Evolutionary conservation across 306 rosid species (phyloP).

Genomic region (Sesbania bispinosa): DNA sequence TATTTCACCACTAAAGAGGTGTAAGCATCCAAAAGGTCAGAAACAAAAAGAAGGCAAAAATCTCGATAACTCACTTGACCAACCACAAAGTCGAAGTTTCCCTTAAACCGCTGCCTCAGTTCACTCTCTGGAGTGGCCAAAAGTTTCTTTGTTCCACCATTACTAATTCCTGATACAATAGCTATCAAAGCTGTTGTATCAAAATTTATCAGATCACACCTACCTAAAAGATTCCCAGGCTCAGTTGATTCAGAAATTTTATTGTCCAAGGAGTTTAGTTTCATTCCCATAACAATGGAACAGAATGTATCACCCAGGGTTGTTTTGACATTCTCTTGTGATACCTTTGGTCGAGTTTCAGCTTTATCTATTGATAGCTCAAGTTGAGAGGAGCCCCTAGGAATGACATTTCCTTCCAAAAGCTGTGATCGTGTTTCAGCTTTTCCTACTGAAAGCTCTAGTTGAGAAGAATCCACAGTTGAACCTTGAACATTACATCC

Average conservation of each 20-base stretch:
- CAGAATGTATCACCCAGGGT: constrained; percentile 42
- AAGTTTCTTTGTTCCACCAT: constrained; percentile 62
- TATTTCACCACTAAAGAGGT: neutral
- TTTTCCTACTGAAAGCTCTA: constrained; percentile 29
- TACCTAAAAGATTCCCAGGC: constrained; percentile 20
- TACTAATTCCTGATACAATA: constrained; percentile 79
- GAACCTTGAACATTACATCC: constrained; percentile 25
- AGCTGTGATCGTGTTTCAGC: constrained; percentile 14
- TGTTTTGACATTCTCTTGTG: constrained; percentile 4
- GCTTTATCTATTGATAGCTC: constrained; percentile 28
- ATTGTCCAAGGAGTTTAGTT: constrained; percentile 17
- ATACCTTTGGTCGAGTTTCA: constrained; percentile 16
- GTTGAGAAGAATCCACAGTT: constrained; percentile 20
- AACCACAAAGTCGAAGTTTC: constrained; percentile 81
- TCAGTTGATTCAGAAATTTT: constrained; percentile 17
- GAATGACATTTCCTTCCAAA: constrained; percentile 9
- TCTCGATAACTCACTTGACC: constrained; percentile 58
- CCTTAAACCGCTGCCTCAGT: constrained; percentile 76
- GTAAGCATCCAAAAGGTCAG: neutral
- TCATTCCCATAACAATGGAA: constrained; percentile 46
- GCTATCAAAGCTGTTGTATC: constrained; percentile 97
- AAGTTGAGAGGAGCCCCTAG: neutral
- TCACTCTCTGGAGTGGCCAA: constrained; percentile 73
- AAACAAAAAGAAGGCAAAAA: constrained; percentile 15
- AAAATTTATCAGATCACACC: constrained; percentile 55